Evolutionary conservation across 148 eudicot species (phyloP), one percentile per base, ranked within the genome.

Genomic region (Silene uniflora): DNA sequence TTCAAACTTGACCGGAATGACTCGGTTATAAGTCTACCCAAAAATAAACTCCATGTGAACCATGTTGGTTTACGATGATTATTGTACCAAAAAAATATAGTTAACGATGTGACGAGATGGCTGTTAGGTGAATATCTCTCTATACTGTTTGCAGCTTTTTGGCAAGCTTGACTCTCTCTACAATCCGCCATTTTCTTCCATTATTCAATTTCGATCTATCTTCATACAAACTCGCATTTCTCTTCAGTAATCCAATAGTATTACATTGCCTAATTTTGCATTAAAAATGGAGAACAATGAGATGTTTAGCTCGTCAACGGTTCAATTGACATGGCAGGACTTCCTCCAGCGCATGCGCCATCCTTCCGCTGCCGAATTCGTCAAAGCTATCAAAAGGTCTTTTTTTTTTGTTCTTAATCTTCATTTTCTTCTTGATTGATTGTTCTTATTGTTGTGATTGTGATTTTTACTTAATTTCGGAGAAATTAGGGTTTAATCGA

Each of bases 271-370:
- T 6, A 39, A 39, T 39, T 39, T 39, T 39, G 9, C 9, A 52
- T 55, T 24, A 27, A 1, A 29, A 61, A 93, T 93, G 98, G 96
- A 91, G 72, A 86, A 86, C 74, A 74, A 82, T 78, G 97, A 95
- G 66, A 84, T 79, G 71, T 86, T 92, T 47, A 85, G 91, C 35
- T 85, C 94, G 19, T 92, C 96, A 27, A 90, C 98, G 76, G 90
- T 90, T 56, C 92, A 92, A 59, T 76, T 88, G 81, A 92, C 98
- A 32, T 95, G 96, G 97, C 96, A 95, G 72, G 96, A 95, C 75
- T 95, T 95, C 78, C 84, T 95, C 25, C 96, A 95, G 75, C 98
- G 98, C 59, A 92, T 95, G 98, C 92, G 98, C 65, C 96, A 95
- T 22, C 98, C 98, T 71, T 87, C 98, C 58, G 98, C 98, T 24